Conservation (phyloP, 1,284 basidiomycete genomes). For the Ustilago crameri region DNA sequence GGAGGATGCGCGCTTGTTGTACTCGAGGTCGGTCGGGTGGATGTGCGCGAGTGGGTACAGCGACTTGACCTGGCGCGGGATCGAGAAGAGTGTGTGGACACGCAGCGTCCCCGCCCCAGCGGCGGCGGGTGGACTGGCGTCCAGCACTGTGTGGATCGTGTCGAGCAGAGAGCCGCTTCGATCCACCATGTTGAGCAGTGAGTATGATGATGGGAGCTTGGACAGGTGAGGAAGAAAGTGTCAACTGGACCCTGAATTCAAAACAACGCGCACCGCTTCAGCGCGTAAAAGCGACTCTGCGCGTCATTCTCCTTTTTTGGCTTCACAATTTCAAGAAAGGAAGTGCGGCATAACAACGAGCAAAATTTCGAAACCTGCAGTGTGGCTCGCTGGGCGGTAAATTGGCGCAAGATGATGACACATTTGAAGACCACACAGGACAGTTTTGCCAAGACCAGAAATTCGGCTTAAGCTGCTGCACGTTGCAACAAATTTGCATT, state of each 20-base stretch:
- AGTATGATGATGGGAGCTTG: neutral
- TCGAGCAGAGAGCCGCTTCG: slow-evolving; percentile 20
- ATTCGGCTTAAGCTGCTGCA: no score
- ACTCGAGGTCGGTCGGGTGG: slow-evolving; percentile 40
- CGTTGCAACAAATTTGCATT: no score
- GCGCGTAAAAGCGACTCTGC: no score
- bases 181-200: neutral
- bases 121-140: slow-evolving; percentile 32
- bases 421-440: no score
- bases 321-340: no score
- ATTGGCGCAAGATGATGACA: no score
- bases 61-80: slow-evolving; percentile 54
- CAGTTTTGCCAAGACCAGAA: neutral
- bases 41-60: slow-evolving; percentile 66
- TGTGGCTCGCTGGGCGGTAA: no score
- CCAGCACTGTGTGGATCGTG: slow-evolving; percentile 24
- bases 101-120: slow-evolving; percentile 36
- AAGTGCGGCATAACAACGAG: no score
- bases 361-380: no score
- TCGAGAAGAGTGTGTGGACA: slow-evolving; percentile 56
- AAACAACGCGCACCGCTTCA: no score
- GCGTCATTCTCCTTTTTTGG: no score
- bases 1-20: slow-evolving; percentile 26
- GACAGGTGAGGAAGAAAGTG: neutral
- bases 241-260: neutral